Evolutionary conservation across 345 rosid genomes (phyloP), one percentile per base, ranked within the genome.

Genomic region (Murraya koenigii): DNA sequence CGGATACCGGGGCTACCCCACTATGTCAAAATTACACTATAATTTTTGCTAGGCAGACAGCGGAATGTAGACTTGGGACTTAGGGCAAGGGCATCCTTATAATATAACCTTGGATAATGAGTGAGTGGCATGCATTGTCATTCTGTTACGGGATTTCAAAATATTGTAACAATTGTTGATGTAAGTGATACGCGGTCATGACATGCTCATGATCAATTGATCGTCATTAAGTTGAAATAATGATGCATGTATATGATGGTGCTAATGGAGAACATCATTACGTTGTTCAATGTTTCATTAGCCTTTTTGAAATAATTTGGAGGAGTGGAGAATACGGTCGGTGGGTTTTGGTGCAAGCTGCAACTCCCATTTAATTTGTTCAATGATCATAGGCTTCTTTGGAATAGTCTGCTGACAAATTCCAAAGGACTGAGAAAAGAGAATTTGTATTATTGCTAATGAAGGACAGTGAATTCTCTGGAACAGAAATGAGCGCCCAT

Each of bases 121-220:
- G 23, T 49, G 72, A 54, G 76, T 54, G 81, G 72, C 28, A 63
- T 69, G 76, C 3, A 69, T 7, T 69, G 38, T 62, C 41, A 3
- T 49, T 26, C 10, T 13, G 20, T 28, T 71, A n/a, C n/a, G 63
- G 49, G 7, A 33, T 49, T 9, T 20, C 30, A 23, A 39, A 28
- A 49, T 47, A 25, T 36, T 41, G 20, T 44, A 74, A 28, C 33
- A 19, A 74, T 15, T 19, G 4, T 30, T 44, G 28, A 20, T 39
- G 58, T 28, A 38, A 74, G 28, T 13, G 25, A 61, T 74, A 62
- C 20, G 69, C 30, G 1, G 13, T 5, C 20, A 74, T 62, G 77
- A 74, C 69, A 74, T 47, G 59, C 20, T 61, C 77, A 33, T 33
- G 44, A 32, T 54, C 41, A 20, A 20, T 26, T 39, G 11, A 64